These are phyloP conservation scores for Mortierella sp. DNA, from an alignment of 371 early-diverging fungal species.

Conservation along the genomic window DNA sequence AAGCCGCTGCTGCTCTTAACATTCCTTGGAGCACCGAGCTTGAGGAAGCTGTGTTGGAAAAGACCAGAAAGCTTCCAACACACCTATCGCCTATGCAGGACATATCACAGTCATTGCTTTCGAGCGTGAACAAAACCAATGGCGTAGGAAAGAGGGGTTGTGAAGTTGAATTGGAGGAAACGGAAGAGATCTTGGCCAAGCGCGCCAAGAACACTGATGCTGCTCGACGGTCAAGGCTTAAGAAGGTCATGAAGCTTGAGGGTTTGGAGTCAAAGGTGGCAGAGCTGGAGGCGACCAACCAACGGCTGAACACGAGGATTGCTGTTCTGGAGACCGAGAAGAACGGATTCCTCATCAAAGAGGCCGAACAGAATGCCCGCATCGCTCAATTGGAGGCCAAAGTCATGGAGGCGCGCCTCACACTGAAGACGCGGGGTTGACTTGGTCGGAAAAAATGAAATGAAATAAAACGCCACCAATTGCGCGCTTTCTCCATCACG, in stretches of 20 bases:
- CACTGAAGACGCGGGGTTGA: conserved; percentile 47
- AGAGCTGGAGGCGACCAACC: conserved; percentile 84
- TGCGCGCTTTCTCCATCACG: background rate
- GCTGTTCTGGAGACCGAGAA: conserved; percentile 81
- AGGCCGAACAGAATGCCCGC: conserved; percentile 72
- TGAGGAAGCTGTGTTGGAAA: conserved; percentile 14
- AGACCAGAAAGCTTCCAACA: conserved; percentile 1
- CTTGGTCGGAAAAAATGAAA: background rate
- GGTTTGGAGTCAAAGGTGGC: conserved; percentile 80
- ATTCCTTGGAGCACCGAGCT: conserved; percentile 42
- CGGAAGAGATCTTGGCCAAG: conserved; percentile 75
- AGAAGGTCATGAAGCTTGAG: conserved; percentile 86
- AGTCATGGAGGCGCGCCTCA: conserved; percentile 73
- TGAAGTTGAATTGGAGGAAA: conserved; percentile 37
- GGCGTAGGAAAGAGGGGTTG: conserved; percentile 11
- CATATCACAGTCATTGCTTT: background rate
- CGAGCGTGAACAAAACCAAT: background rate
- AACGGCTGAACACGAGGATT: conserved; percentile 65
- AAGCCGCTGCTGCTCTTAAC: conserved; percentile 38
- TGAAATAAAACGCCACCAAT: conserved; percentile 6
- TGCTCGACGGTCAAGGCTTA: conserved; percentile 91
- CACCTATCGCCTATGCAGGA: background rate
- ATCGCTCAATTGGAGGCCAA: conserved; percentile 75
- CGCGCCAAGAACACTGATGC: conserved; percentile 95
- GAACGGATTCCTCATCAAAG: conserved; percentile 67